Base-by-base conservation (phyloP, 164 flowering plant species). In the Annona squamosa region DNA sequence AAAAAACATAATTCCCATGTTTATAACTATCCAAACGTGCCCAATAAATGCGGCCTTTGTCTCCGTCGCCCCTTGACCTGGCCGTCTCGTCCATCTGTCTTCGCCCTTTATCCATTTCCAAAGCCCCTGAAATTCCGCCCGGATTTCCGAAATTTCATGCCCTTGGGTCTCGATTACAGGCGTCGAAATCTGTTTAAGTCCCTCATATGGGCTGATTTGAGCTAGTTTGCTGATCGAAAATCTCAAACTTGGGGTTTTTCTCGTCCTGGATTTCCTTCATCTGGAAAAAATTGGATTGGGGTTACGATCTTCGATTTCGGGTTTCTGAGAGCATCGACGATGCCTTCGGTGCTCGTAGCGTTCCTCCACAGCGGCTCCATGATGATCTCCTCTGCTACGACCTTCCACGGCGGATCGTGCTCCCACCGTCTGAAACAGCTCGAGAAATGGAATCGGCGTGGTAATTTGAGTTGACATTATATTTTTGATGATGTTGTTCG, bases 391-490 rank as follows among this genome's bases (percentile, higher is more conserved):
- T 79, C 77, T 2, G 41, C 82, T 46, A 77, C 82, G 2, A 84
- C 79, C 56, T 87, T 84, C 63, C 81, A 85, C 72, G 82, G 78
- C 42, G 83, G 88, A 48, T 89, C 85, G n/a, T 85, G 81, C 72
- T 85, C 87, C 67, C 89, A 89, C 86, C 98, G 94, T 84, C 83
- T 89, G 78, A 91, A 94, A 86, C 86, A 76, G 69, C 87, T 94
- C 26, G 85, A 90, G 61, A 94, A 91, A 77, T 75, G 91, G 77
- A 91, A 88, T 90, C 85, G 94, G 83, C 93, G 94, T 85, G 89
- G 92, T 88, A 92, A 89, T 90, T 86, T 89, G 81, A 94, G 97
- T 84, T 91, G 80, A 94, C 87, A 46, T 57, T 72, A 12, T 63
- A 26, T 52, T 75, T 4, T 71, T 74, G 44, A 48, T 42, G 48